phyloP scores from a whole-genome alignment of 1,284 basidiomycete species.

The Uromyces viciae-fabae region DNA sequence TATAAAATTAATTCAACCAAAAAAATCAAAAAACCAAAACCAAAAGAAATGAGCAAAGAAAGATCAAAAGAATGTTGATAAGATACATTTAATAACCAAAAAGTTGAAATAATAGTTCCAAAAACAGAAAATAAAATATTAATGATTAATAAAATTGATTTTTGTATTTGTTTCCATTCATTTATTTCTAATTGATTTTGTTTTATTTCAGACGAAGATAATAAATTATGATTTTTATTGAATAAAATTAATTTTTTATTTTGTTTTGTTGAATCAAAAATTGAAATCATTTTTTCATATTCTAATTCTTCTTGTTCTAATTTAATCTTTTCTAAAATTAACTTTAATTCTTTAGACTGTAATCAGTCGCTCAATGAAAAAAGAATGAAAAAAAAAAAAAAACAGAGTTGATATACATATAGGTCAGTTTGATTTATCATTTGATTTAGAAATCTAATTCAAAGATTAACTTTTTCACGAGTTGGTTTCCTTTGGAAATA shows the following conservation, averaged over 20 bases:
- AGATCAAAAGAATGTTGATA: not conserved
- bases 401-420: too few relatives aligned
- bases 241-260: too few relatives aligned
- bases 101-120: not conserved
- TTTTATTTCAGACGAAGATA: not conserved
- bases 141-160: not conserved
- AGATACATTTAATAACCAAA: not conserved
- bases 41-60: not conserved
- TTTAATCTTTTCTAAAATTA: not conserved
- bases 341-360: not conserved
- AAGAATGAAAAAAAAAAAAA: not conserved
- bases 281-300: not conserved
- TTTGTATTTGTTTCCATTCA: conserved; percentile 3
- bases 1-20: conserved; percentile 1
- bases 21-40: not conserved
- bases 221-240: not conserved
- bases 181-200: not conserved
- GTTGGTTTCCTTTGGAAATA: not conserved
- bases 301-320: not conserved
- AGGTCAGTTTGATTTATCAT: not conserved
- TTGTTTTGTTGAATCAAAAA: too few relatives aligned
- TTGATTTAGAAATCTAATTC: not conserved
- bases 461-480: conserved; percentile 7
- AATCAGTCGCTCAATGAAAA: too few relatives aligned
- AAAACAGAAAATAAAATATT: not conserved